These are phyloP conservation scores for Iodosphaeria phyllophila DNA, from an alignment of 2,329 filamentous ascomycete genomes.

Conservation along the genomic window DNA sequence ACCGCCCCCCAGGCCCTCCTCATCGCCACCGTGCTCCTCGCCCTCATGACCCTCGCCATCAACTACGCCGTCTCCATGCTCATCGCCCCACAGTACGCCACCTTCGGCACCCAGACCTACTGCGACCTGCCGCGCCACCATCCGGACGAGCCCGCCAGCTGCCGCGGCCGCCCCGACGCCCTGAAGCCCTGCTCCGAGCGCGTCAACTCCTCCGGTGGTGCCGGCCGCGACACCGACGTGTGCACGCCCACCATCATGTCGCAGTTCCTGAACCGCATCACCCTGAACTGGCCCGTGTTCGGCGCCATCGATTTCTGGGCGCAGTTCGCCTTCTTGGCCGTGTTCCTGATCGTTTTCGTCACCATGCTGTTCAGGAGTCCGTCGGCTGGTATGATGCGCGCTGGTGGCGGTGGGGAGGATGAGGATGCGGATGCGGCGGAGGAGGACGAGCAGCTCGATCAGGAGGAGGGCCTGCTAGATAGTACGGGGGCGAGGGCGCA, in stretches of 20 bases:
- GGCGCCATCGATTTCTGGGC: conserved; percentile 90
- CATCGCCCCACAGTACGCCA: conserved; percentile 88
- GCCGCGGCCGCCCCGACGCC: conserved; percentile 48
- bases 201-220: no score
- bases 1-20: conserved; percentile 85
- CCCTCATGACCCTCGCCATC: conserved; percentile 72
- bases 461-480: conserved; percentile 81
- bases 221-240: no score
- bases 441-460: conserved; percentile 85
- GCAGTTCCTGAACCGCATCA: conserved; percentile 83
- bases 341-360: conserved; percentile 69
- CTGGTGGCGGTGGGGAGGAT: conserved; percentile 63
- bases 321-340: conserved; percentile 73
- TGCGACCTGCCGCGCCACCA: conserved; percentile 53
- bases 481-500: conserved; percentile 67
- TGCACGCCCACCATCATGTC: conserved; percentile 87
- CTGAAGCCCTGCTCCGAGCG: conserved; percentile 71
- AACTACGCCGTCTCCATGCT: conserved; percentile 90
- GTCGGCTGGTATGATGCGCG: no score
- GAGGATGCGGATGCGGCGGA: conserved; percentile 83
- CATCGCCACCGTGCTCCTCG: conserved; percentile 77
- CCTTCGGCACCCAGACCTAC: conserved; percentile 86
- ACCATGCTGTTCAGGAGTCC: conserved; percentile 68
- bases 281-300: conserved; percentile 89
- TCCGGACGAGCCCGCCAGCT: conserved; percentile 54